A percentile compares a stretch with the other conserved stretches of the same genome.
These are phyloP conservation scores for Cercospora sesami DNA, from an alignment of 2,329 filamentous ascomycete species.

Conservation along the genomic window DNA sequence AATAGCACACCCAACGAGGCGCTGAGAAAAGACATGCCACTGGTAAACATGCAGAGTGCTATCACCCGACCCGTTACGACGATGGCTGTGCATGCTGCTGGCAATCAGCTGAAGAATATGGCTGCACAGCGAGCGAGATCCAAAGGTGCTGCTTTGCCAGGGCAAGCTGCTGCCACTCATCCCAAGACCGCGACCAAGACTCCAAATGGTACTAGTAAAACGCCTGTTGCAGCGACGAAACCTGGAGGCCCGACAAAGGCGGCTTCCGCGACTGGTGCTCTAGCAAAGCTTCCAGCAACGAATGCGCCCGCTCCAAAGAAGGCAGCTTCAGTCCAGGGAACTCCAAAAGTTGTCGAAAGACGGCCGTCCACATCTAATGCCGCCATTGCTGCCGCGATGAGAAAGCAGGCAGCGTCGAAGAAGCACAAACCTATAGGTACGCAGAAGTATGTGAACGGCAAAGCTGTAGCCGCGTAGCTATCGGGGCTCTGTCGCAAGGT, in stretches of 20 bases:
- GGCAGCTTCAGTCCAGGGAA: slow-evolving; percentile 19
- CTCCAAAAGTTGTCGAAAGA: slow-evolving; percentile 20
- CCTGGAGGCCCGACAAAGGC: slow-evolving; percentile 15
- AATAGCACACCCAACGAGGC: slow-evolving; percentile 24
- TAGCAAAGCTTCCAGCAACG: not conserved
- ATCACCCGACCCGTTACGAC: slow-evolving; percentile 40
- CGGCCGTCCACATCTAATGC: slow-evolving; percentile 17
- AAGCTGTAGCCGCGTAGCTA: not conserved
- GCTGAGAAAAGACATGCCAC: slow-evolving; percentile 34
- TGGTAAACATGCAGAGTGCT: slow-evolving; percentile 39
- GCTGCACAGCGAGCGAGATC: slow-evolving; percentile 32
- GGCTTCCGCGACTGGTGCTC: slow-evolving; percentile 7
- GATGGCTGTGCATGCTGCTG: slow-evolving; percentile 38
- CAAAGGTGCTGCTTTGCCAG: slow-evolving; percentile 32
- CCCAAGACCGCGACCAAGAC: not conserved
- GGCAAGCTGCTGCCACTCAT: slow-evolving; percentile 22
- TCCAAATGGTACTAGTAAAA: not conserved
- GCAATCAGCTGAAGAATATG: slow-evolving; percentile 30
- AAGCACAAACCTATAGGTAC: slow-evolving; percentile 32
- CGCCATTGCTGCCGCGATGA: slow-evolving; percentile 21
- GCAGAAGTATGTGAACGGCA: slow-evolving; percentile 33
- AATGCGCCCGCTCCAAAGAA: slow-evolving; percentile 14
- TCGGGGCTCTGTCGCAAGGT: not conserved
- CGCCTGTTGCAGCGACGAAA: not conserved
- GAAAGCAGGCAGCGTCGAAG: slow-evolving; percentile 21